Percentiles rank a stretch among this genome's conserved stretches.
phyloP scores from a whole-genome alignment of 345 rosid species.

The Turritis glabra region DNA sequence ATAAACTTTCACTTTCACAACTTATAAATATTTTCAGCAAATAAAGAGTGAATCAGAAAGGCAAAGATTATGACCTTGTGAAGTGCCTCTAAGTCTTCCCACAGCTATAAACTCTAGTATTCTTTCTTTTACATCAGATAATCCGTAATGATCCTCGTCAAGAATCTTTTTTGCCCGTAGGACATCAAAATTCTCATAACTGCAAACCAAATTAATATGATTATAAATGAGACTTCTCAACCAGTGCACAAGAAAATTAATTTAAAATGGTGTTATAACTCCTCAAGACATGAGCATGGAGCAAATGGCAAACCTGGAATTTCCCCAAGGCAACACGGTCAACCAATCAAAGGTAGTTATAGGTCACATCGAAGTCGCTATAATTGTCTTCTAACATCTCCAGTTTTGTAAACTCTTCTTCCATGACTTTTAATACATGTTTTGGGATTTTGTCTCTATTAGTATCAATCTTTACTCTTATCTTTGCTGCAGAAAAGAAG shows the following conservation, averaged over 20 bases:
- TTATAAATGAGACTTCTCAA: not conserved
- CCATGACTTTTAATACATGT: constrained; percentile 84
- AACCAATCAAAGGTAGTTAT: constrained; percentile 91
- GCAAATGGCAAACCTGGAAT: constrained; percentile 55
- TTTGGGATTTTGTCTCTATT: constrained; percentile 72
- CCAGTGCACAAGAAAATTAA: too few species aligned
- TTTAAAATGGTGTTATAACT: too few species aligned
- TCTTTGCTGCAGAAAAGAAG: constrained; percentile 63
- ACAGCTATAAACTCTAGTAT: constrained; percentile 94
- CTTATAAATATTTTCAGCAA: not conserved
- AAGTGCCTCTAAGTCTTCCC: constrained; percentile 78
- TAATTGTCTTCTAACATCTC: constrained; percentile 83
- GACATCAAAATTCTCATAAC: constrained; percentile 93
- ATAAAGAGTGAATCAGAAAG: not conserved
- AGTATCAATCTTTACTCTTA: constrained; percentile 73
- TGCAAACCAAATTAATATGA: constrained; percentile 36
- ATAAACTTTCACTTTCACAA: constrained; percentile 8
- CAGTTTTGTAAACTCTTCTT: constrained; percentile 86
- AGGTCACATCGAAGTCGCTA: constrained; percentile 80
- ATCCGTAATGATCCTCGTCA: constrained; percentile 92
- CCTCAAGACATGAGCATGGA: too few species aligned
- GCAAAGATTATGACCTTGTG: constrained; percentile 59
- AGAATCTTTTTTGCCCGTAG: constrained; percentile 71
- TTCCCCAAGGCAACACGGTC: constrained; percentile 92
- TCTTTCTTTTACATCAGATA: constrained; percentile 90